Evolutionary conservation across 2,329 filamentous ascomycete genomes (phyloP), one percentile per base, ranked within the genome.

Genomic region (Rhytidhysteron rufulum): DNA sequence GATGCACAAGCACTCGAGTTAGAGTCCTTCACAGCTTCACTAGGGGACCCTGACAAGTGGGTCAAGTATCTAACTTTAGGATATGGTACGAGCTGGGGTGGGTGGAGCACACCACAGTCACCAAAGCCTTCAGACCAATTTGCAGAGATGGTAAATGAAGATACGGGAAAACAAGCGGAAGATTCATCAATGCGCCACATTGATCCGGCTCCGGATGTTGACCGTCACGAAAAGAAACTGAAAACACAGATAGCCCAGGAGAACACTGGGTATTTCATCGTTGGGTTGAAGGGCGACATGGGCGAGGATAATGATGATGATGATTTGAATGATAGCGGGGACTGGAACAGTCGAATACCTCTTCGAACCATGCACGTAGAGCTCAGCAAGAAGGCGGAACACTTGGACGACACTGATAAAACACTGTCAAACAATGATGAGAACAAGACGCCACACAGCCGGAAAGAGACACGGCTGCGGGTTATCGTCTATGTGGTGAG

Each of bases 301-400:
- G 77, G 81, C 10, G 73, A 78, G 31, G 57, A 44, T 41, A 57
- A 69, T 39, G 75, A 79, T 45, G 71, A 75, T 1, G 65, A 60
- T 16, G 62, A 63, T 2, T 54, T 62, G 17, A 54, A 3, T 55
- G 34, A 57, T 10, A 53, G 58, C 5, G 58, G 51, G 8, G 49
- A 56, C 10, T 65, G 62, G 62, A 66, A 71, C 31, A 57, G 59
- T 7, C 75, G 83, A 21, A 82, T 78, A 8, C 63, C 80, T 10
- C 65, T 87, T 3, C 77, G 85, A 34, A 86, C 83, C 0, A 50
- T 90, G 18, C 78, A 83, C 17, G 74, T 88, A 18, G 82, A 88
- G 54, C 64, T 85, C 5, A 65, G 72, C 5, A 69, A 68, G n/a
- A n/a, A n/a, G n/a, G n/a, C n/a, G n/a, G n/a, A n/a, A n/a, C n/a